Conservation (phyloP, 805 yeast species). For the Kodamaea leandrae region DNA sequence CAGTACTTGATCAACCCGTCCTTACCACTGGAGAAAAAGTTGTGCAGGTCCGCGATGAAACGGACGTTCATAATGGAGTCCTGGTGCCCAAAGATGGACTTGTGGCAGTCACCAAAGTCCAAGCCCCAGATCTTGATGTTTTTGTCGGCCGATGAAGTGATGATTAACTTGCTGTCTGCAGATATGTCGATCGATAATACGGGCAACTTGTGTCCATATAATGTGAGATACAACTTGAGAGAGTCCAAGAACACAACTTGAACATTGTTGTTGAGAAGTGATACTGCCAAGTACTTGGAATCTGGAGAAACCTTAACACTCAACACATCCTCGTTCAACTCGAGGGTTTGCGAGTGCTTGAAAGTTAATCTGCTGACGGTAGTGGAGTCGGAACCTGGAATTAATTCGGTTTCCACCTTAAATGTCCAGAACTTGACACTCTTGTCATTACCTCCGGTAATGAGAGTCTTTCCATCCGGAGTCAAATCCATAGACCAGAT, state of each 20-base stretch:
- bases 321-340: slow-evolving; percentile 81
- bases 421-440: slow-evolving; percentile 87
- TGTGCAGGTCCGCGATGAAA: slow-evolving; percentile 81
- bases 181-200: slow-evolving; percentile 92
- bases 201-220: slow-evolving; percentile 96
- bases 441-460: slow-evolving; percentile 95
- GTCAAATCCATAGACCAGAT: slow-evolving; percentile 90
- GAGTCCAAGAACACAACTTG: slow-evolving; percentile 88
- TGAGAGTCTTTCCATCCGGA: slow-evolving; percentile 77
- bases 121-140: slow-evolving; percentile 98
- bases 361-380: slow-evolving; percentile 54
- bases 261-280: slow-evolving; percentile 90
- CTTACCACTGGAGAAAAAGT: slow-evolving; percentile 86
- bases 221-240: slow-evolving; percentile 79
- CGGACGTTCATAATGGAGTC: slow-evolving; percentile 89
- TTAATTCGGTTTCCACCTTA: slow-evolving; percentile 59
- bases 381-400: slow-evolving; percentile 62
- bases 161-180: slow-evolving; percentile 77
- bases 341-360: slow-evolving; percentile 76
- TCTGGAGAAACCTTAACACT: slow-evolving; percentile 80
- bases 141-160: slow-evolving; percentile 95
- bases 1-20: slow-evolving; percentile 90
- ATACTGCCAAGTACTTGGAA: slow-evolving; percentile 70
- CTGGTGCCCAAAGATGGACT: slow-evolving; percentile 93
- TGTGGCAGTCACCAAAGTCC: slow-evolving; percentile 98